A percentile compares a stretch with the other conserved stretches of the same genome.
Evolutionary conservation across 2,329 filamentous ascomycete species (phyloP).

Genomic region (Arachnomyces sp.): DNA sequence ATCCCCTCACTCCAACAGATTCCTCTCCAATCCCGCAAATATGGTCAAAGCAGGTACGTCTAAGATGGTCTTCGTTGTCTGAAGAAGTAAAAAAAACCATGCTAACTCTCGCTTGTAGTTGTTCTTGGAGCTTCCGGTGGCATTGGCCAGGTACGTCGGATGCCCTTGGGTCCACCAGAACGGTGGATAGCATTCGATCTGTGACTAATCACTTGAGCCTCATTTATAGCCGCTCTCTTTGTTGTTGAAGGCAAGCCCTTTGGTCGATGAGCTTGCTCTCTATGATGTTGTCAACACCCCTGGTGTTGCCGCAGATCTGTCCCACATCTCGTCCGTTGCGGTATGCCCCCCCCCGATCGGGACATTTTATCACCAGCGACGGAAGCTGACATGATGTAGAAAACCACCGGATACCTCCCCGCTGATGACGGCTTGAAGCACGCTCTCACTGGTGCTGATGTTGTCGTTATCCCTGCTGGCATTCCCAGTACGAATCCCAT

Average conservation of each 20-base stretch:
- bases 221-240: constrained; percentile 75
- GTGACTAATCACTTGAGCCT: neutral
- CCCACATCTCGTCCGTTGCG: constrained; percentile 88
- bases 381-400: constrained; percentile 47
- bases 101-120: constrained; percentile 33
- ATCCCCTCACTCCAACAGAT: constrained; percentile 15
- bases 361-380: constrained; percentile 4
- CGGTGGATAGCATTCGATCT: neutral
- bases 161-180: neutral
- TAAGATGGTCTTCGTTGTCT: neutral
- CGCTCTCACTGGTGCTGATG: constrained; percentile 85
- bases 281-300: constrained; percentile 99
- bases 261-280: constrained; percentile 84
- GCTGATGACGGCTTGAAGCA: constrained; percentile 74
- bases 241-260: constrained; percentile 81
- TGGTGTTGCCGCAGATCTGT: constrained; percentile 90
- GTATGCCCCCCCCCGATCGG: constrained; percentile 43
- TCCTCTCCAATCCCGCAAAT: too few species aligned
- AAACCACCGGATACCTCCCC: constrained; percentile 80
- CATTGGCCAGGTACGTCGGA: constrained; percentile 77
- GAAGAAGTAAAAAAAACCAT: neutral
- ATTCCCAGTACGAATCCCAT: constrained; percentile 78
- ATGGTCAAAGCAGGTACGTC: constrained; percentile 14
- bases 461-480: constrained; percentile 94
- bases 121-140: constrained; percentile 96